A percentile compares a stretch with the other conserved stretches of the same genome.
Evolutionary conservation across 805 yeast species (phyloP).

Genomic region (Zygoascus flipseniorum): DNA sequence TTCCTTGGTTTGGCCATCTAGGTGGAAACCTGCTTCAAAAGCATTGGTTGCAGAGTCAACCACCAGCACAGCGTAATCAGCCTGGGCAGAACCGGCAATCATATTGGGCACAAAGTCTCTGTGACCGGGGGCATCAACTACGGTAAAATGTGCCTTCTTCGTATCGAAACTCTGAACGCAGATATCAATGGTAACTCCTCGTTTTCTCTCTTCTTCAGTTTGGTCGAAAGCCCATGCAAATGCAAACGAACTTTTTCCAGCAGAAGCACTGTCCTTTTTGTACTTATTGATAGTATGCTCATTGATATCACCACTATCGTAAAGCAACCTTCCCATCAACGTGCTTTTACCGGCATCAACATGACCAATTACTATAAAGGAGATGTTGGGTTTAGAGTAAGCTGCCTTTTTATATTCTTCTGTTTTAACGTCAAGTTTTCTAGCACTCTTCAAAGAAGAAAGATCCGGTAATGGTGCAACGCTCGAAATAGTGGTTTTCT

Average conservation of each 20-base stretch:
- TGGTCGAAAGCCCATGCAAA: slow-evolving; percentile 84
- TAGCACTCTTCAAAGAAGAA: not conserved
- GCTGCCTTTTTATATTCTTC: not conserved
- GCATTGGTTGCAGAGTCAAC: slow-evolving; percentile 60
- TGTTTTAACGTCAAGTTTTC: not conserved
- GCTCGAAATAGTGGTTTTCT: not conserved
- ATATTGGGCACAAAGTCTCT: slow-evolving; percentile 75
- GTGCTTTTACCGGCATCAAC: slow-evolving; percentile 85
- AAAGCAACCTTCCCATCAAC: slow-evolving; percentile 62
- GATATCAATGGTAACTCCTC: slow-evolving; percentile 77
- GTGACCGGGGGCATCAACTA: slow-evolving; percentile 83
- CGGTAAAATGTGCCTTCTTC: slow-evolving; percentile 44
- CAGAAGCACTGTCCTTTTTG: slow-evolving; percentile 53
- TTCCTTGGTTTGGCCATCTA: slow-evolving; percentile 71
- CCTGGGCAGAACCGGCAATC: slow-evolving; percentile 77
- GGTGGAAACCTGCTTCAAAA: slow-evolving; percentile 59
- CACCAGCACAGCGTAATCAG: slow-evolving; percentile 65
- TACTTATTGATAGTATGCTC: slow-evolving; percentile 54
- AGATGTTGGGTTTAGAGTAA: slow-evolving; percentile 42
- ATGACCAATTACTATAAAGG: slow-evolving; percentile 80
- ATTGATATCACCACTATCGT: slow-evolving; percentile 60
- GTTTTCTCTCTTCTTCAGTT: slow-evolving; percentile 59
- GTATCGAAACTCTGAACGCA: slow-evolving; percentile 64
- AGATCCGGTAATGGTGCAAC: not conserved
- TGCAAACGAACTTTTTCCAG: slow-evolving; percentile 73